phyloP scores from a whole-genome alignment of 2,329 filamentous ascomycete genomes.

The Pseudogymnoascus sp. region DNA sequence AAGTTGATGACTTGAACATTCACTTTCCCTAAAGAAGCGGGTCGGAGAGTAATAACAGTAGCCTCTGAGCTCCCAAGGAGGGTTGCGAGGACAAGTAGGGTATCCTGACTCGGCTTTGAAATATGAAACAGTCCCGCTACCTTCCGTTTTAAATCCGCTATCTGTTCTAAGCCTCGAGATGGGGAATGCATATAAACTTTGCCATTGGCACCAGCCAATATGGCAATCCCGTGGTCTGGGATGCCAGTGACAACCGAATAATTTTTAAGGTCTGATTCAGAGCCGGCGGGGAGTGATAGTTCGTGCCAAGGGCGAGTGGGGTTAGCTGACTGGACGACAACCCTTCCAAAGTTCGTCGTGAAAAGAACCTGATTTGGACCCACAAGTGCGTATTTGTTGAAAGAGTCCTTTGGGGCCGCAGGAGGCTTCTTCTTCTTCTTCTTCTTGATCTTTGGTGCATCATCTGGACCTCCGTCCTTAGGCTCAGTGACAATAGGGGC shows the following conservation, averaged over 20 bases:
- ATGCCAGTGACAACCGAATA: conserved; percentile 39
- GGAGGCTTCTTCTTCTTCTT: conserved; percentile 22
- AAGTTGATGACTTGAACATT: conserved; percentile 16
- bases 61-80: conserved; percentile 30
- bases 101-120: not conserved
- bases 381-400: conserved; percentile 58
- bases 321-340: conserved; percentile 39
- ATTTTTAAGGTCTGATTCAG: conserved; percentile 33
- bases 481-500: not conserved
- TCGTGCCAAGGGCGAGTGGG: conserved; percentile 22
- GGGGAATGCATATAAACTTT: conserved; percentile 21
- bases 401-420: conserved; percentile 36
- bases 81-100: conserved; percentile 19
- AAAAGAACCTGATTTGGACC: conserved; percentile 42
- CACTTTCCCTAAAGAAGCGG: conserved; percentile 12
- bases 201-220: conserved; percentile 39
- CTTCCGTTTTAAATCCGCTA: conserved; percentile 8
- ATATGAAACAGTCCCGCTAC: conserved; percentile 26
- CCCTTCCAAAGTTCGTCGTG: conserved; percentile 51
- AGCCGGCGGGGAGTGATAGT: conserved; percentile 21
- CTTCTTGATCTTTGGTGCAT: not conserved
- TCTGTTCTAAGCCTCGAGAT: conserved; percentile 12
- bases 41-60: conserved; percentile 22
- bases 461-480: not conserved
- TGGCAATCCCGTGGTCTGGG: conserved; percentile 30